phyloP scores from a whole-genome alignment of 768 basidiomycete species.

The Hygrophoropsis aurantiaca region DNA sequence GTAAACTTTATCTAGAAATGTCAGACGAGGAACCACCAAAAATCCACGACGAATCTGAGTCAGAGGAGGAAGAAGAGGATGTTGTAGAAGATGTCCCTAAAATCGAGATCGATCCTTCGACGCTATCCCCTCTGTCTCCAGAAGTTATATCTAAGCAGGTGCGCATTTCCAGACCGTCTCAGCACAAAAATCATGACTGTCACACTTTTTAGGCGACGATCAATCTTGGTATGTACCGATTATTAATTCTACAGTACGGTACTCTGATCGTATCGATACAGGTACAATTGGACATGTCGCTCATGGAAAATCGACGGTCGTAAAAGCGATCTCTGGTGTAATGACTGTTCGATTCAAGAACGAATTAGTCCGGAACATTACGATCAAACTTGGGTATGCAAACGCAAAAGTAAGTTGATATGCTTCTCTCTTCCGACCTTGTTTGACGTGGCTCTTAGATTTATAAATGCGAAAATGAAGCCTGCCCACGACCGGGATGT shows the following conservation, averaged over 20 bases:
- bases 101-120: constrained; percentile 78
- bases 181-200: constrained; percentile 3
- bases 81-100: constrained; percentile 54
- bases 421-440: constrained; percentile 4
- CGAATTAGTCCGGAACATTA: constrained; percentile 97
- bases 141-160: constrained; percentile 93
- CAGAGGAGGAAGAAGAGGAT: constrained; percentile 66
- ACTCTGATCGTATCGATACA: constrained; percentile 26
- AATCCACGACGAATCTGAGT: constrained; percentile 65
- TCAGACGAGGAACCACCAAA: constrained; percentile 71
- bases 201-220: constrained; percentile 77
- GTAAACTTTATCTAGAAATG: constrained; percentile 42
- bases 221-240: constrained; percentile 65
- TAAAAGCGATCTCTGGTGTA: constrained; percentile 98
- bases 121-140: constrained; percentile 84
- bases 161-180: constrained; percentile 20
- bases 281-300: constrained; percentile 99
- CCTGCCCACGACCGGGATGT: constrained; percentile 91
- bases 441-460: constrained; percentile 53
- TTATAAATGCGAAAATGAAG: constrained; percentile 94
- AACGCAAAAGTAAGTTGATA: constrained; percentile 86
- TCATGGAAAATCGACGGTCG: constrained; percentile 94
- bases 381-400: constrained; percentile 98
- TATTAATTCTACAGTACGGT: not conserved
- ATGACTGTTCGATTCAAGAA: constrained; percentile 99